Evolutionary conservation across 306 rosid genomes (phyloP).

Genomic region (Senna siamea): DNA sequence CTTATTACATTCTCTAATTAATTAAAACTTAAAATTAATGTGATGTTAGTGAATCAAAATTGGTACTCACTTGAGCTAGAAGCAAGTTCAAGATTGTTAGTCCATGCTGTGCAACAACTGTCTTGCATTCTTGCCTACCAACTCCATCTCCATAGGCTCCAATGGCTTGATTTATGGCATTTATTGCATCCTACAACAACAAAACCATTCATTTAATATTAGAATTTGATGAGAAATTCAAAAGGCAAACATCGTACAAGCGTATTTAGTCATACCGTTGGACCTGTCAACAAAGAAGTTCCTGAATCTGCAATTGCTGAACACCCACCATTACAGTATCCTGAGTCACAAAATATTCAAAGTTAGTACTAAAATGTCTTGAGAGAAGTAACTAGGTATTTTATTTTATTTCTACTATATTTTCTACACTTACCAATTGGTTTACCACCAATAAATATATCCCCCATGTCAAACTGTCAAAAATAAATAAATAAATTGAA

Average conservation of each 20-base stretch:
- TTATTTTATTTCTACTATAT: neutral
- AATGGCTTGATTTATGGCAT: conserved; percentile 83
- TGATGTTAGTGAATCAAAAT: conserved; percentile 16
- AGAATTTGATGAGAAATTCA: too few species aligned
- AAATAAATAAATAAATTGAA: conserved; percentile 7
- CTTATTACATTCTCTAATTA: too few species aligned
- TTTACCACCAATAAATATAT: conserved; percentile 71
- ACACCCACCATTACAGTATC: conserved; percentile 73
- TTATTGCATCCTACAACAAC: conserved; percentile 58
- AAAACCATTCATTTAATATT: conserved; percentile 28
- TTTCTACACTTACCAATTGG: conserved; percentile 66
- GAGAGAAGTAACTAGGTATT: too few species aligned
- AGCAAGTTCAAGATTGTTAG: conserved; percentile 73
- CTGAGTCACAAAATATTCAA: conserved; percentile 50
- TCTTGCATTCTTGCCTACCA: conserved; percentile 75
- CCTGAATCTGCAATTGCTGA: conserved; percentile 95
- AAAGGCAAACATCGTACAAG: too few species aligned
- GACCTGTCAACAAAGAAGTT: conserved; percentile 91
- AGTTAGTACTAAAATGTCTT: conserved; percentile 30
- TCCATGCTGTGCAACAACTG: conserved; percentile 75
- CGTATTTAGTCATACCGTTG: conserved; percentile 90
- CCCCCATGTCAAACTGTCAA: conserved; percentile 80
- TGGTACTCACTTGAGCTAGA: conserved; percentile 61
- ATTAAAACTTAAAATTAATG: too few species aligned
- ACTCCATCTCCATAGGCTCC: conserved; percentile 77